Evolutionary conservation across 495 filamentous ascomycete genomes (phyloP).

Genomic region (Cercophora scortea): DNA sequence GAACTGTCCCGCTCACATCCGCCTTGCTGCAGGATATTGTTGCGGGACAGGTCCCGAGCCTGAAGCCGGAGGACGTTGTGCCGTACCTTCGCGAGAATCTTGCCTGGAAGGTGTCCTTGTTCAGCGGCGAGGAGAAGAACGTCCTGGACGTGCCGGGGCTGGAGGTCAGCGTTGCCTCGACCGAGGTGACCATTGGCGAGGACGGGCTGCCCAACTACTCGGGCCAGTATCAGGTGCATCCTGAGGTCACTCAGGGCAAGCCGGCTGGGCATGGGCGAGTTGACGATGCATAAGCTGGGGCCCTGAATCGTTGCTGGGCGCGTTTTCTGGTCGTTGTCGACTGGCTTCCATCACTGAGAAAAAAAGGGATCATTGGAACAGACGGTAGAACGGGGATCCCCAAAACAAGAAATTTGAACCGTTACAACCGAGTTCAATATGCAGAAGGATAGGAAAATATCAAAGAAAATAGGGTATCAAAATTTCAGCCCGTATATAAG

Average conservation of each 20-base stretch:
- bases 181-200: slow-evolving; percentile 23
- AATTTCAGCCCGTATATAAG: neutral
- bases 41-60: slow-evolving; percentile 15
- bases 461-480: slow-evolving; percentile 16
- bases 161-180: slow-evolving; percentile 28
- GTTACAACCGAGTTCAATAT: neutral
- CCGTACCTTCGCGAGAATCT: slow-evolving; percentile 26
- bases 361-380: too few species aligned
- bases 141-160: slow-evolving; percentile 24
- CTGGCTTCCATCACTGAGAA: too few species aligned
- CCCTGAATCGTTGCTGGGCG: too few species aligned
- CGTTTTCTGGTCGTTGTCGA: too few species aligned
- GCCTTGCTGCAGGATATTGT: slow-evolving; percentile 31
- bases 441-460: neutral
- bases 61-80: slow-evolving; percentile 27
- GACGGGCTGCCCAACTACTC: slow-evolving; percentile 25
- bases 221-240: slow-evolving; percentile 23
- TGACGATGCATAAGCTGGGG: slow-evolving; percentile 51
- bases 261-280: slow-evolving; percentile 64
- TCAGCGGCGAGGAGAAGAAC: slow-evolving; percentile 24
- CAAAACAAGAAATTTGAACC: too few species aligned
- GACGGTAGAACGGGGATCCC: too few species aligned
- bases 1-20: slow-evolving; percentile 33
- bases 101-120: slow-evolving; percentile 27
- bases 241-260: slow-evolving; percentile 29